A percentile compares a stretch with the other conserved stretches of the same genome.
Evolutionary conservation across 1,139 yeast species (phyloP).

Genomic region (Tardiomyces blankii): DNA sequence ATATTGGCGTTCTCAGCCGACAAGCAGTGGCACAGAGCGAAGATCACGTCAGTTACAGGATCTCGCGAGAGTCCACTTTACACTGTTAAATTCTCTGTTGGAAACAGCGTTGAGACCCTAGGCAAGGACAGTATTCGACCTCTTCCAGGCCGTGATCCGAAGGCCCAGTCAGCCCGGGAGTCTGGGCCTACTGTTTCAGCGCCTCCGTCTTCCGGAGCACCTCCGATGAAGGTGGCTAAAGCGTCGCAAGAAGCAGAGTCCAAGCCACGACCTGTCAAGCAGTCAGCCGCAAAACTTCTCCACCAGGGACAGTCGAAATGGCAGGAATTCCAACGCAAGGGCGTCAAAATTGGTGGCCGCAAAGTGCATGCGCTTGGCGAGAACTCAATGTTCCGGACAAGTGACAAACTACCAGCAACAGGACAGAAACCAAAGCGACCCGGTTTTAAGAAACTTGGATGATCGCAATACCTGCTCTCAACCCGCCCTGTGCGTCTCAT

Average conservation of each 20-base stretch:
- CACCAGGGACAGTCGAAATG: conserved; percentile 22
- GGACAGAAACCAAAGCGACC: conserved; percentile 13
- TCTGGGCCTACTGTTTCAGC: not conserved
- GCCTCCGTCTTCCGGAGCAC: not conserved
- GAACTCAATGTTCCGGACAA: conserved; percentile 19
- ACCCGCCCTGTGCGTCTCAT: too few species aligned
- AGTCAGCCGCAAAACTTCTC: conserved; percentile 15
- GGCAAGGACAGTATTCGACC: conserved; percentile 13
- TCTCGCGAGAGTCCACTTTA: conserved; percentile 16
- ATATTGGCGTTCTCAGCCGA: conserved; percentile 22
- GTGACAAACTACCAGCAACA: conserved; percentile 16
- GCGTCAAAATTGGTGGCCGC: conserved; percentile 14
- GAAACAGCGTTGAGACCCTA: conserved; percentile 18
- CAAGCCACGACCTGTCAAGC: conserved; percentile 6
- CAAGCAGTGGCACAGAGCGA: conserved; percentile 19
- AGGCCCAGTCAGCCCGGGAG: not conserved
- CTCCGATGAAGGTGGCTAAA: not conserved
- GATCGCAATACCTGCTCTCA: too few species aligned
- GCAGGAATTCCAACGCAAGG: conserved; percentile 23
- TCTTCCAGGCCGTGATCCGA: not conserved
- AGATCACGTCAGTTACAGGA: conserved; percentile 21
- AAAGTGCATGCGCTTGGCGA: conserved; percentile 14
- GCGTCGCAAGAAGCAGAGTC: not conserved
- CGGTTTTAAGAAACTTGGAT: conserved; percentile 1
- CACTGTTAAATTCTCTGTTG: conserved; percentile 18